Evolutionary conservation across 805 yeast genomes (phyloP), one percentile per base, ranked within the genome.

Genomic region (Ogataea sp.): DNA sequence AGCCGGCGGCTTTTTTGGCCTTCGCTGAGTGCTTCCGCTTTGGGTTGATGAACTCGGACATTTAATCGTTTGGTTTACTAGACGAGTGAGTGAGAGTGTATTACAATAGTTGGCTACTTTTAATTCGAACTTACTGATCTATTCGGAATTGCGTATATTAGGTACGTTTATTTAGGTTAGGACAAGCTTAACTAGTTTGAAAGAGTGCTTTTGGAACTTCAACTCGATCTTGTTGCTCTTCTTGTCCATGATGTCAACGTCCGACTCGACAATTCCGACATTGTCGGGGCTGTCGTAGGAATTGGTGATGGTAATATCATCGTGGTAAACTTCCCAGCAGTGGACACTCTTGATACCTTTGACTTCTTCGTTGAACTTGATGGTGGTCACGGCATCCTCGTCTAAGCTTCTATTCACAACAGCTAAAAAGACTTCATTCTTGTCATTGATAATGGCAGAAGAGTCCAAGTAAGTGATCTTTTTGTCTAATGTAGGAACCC

Each of bases 271-370:
- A 10, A 45, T 34, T 3, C 4, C 36, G n/a, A 59, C 57, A 13
- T 39, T 41, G 2, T 51, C 37, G 9, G 59, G 57, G 21, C 49
- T 40, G 26, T 51, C 57, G 42, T 55, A 50, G 44, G 45, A 44
- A 42, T 60, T 58, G 44, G 40, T 52, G 28, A 60, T 62, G 11
- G 36, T 41, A 37, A 57, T 44, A 45, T 63, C 59, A 34, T 52
- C 62, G 42, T 54, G 50, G 34, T 56, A 55, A 18, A 57, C 38
- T 9, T 45, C 43, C 54, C 53, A 57, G 34, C 40, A 30, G 25
- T 40, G 25, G 23, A 36, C 26, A 35, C 45, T 24, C 30, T 44
- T 48, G 15, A 50, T 36, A n/a, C 36, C 37, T 3, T 39, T n/a
- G 8, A 39, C 41, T 15, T 41, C 43, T 15, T 35, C 39, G n/a